Evolutionary conservation across 208 protist species (phyloP).

Genomic region (Leishmania major): DNA sequence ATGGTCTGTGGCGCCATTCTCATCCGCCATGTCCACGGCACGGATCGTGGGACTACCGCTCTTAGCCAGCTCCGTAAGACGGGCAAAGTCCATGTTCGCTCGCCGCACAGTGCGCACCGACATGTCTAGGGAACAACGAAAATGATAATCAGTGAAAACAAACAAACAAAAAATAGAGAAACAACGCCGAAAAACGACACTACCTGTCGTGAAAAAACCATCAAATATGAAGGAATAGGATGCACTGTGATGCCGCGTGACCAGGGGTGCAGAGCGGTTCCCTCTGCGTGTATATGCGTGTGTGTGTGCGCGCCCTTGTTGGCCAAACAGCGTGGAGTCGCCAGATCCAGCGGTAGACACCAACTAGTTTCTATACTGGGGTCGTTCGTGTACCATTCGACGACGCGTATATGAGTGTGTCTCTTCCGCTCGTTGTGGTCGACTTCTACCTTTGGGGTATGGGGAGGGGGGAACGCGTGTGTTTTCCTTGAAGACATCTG

Average conservation of each 20-base stretch:
- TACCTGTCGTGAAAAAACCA: neutral
- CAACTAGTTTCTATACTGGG: neutral
- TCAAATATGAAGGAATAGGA: neutral
- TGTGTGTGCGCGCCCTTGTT: neutral
- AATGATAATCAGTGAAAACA: neutral
- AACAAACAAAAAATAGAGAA: neutral
- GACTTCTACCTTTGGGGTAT: neutral
- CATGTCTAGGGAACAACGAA: conserved; percentile 5
- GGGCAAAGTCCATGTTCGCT: conserved; percentile 41
- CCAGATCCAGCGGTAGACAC: neutral
- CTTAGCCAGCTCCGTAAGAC: conserved; percentile 21
- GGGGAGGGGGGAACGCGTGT: neutral
- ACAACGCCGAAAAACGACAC: neutral
- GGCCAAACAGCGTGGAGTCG: neutral
- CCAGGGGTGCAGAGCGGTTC: neutral
- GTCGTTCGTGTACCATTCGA: neutral
- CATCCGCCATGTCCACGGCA: conserved; percentile 16
- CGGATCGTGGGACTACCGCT: conserved; percentile 6
- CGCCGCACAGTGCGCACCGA: conserved; percentile 30
- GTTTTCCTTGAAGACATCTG: neutral
- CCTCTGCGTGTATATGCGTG: neutral
- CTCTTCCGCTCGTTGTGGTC: neutral
- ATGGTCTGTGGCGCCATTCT: conserved; percentile 8
- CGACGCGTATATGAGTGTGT: neutral
- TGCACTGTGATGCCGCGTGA: no score